Conservation (phyloP, 2,329 filamentous ascomycete genomes). For the Sclerotinia glacialis region DNA sequence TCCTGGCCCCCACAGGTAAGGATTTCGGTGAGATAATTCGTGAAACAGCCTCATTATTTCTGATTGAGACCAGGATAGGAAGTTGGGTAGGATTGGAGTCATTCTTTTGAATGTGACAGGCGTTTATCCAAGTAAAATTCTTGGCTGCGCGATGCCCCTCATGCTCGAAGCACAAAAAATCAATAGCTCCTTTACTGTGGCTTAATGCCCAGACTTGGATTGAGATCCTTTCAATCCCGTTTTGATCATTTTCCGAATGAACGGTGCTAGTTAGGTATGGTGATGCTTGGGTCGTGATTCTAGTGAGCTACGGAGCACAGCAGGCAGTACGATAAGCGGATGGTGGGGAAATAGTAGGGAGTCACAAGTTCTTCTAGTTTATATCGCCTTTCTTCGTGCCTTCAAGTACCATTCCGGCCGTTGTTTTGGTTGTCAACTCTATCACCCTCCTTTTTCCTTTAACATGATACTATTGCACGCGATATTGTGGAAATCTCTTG, state of each 20-base stretch:
- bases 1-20: neutral
- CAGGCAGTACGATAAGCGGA: neutral
- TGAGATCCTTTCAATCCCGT: neutral
- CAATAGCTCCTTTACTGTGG: neutral
- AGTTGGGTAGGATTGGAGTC: neutral
- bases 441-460: neutral
- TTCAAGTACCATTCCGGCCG: neutral
- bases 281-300: neutral
- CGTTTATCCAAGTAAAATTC: neutral
- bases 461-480: conserved; percentile 12
- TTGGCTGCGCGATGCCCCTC: neutral
- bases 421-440: neutral
- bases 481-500: conserved; percentile 8
- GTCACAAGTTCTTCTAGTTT: neutral
- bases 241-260: neutral
- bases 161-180: neutral
- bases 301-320: neutral
- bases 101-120: neutral
- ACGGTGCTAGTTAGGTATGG: neutral
- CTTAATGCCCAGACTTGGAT: neutral
- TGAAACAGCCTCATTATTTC: neutral
- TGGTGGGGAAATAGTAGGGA: neutral
- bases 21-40: neutral
- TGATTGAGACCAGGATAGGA: neutral
- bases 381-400: neutral